Evolutionary conservation across 2,329 filamentous ascomycete genomes (phyloP).

Genomic region (Didymella exigua): DNA sequence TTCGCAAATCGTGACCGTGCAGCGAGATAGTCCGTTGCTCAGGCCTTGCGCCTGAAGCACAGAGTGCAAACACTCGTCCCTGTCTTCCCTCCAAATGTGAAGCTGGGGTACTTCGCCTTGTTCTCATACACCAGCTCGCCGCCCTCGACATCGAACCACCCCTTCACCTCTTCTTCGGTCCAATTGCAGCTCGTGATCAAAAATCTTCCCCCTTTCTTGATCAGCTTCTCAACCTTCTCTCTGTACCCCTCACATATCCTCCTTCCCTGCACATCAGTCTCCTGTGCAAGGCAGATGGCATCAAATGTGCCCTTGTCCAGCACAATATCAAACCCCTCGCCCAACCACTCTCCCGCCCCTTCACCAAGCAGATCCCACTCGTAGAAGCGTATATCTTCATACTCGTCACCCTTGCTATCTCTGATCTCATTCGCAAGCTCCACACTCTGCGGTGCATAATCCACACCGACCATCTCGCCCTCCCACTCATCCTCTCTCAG

Average conservation of each 20-base stretch:
- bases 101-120: slow-evolving; percentile 79
- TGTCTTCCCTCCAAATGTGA: slow-evolving; percentile 86
- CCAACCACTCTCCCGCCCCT: slow-evolving; percentile 61
- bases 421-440: slow-evolving; percentile 71
- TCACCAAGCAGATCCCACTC: slow-evolving; percentile 59
- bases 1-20: background rate
- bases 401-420: slow-evolving; percentile 37
- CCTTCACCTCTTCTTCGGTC: slow-evolving; percentile 84
- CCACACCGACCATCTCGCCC: slow-evolving; percentile 80
- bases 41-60: slow-evolving; percentile 68
- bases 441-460: slow-evolving; percentile 81
- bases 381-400: slow-evolving; percentile 55
- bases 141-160: slow-evolving; percentile 76
- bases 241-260: slow-evolving; percentile 78
- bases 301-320: slow-evolving; percentile 99
- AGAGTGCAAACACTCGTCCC: slow-evolving; percentile 89
- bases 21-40: slow-evolving; percentile 7
- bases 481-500: slow-evolving; percentile 71
- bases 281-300: slow-evolving; percentile 78
- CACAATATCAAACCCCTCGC: slow-evolving; percentile 79
- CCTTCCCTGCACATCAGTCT: slow-evolving; percentile 57
- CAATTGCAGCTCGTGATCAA: slow-evolving; percentile 97
- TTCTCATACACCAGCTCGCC: slow-evolving; percentile 65
- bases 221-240: slow-evolving; percentile 68
- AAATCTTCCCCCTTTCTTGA: slow-evolving; percentile 74